Evolutionary conservation across 2,329 filamentous ascomycete genomes (phyloP), one percentile per base, ranked within the genome.

Genomic region (Aureobasidium namibiae): DNA sequence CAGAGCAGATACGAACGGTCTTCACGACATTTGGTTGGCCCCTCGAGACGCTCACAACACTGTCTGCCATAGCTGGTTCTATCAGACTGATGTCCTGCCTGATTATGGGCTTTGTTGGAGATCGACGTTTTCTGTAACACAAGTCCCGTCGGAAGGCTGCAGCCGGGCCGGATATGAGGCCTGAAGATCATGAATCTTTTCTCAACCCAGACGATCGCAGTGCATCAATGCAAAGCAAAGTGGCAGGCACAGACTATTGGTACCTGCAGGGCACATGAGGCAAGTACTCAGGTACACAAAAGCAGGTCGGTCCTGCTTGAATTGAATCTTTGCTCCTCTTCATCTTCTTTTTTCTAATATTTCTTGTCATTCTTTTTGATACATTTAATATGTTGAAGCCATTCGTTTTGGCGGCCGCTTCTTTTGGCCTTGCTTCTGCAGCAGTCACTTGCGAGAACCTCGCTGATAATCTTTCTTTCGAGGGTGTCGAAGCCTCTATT

Each of bases 61-160:
- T 44, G 10, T 16, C 16, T n/a, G 5, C 9, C 18, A n/a, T 26
- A 26, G 16, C 23, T 23, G 23, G 14, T 26, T 16, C 14, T 7
- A 13, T 16, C 23, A 24, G 24, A 33, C 11, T 26, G 13, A n/a
- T 31, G 24, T 10, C 10, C 21, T n/a, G 50, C 23, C 48, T 52
- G 48, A 52, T 34, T 5, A 26, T n/a, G 33, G 21, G 11, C 10
- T 4, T 16, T n/a, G 31, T 54, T 54, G n/a, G 24, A 54, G 34
- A 54, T 54, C 50, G 36, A 54, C 50, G n/a, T 54, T 42, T 41
- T 54, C 50, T 54, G 50, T 52, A 39, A 54, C 50, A 54, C 50
- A 31, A 52, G 50, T 38, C 48, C 48, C 24, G 45, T 34, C 45
- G 33, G 48, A 26, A 50, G 31, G 48, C 48, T 18, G 33, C 23